A percentile compares a stretch with the other conserved stretches of the same genome.
These are phyloP conservation scores for Epithemia pelagica DNA, from an alignment of 108 stramenopile genomes.

Conservation along the genomic window DNA sequence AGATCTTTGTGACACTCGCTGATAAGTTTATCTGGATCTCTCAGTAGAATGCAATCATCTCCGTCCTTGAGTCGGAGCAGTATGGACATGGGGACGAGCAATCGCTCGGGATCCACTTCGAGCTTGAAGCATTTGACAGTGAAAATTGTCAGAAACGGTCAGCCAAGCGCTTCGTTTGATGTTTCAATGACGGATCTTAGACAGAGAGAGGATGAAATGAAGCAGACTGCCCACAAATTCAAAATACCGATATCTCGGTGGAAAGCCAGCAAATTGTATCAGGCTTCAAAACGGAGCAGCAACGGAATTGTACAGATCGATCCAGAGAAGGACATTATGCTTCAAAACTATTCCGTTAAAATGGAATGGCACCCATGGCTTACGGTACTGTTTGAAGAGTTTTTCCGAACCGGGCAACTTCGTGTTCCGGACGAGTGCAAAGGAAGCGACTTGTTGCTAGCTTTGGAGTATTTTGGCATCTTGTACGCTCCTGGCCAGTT, in stretches of 20 bases:
- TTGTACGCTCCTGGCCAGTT: constrained; percentile 27
- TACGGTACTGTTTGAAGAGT: constrained; percentile 20
- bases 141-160: not conserved
- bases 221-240: constrained; percentile 16
- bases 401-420: constrained; percentile 30
- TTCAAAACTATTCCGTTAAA: constrained; percentile 11
- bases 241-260: constrained; percentile 17
- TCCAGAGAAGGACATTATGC: constrained; percentile 21
- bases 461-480: constrained; percentile 48
- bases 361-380: constrained; percentile 41
- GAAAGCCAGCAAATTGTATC: constrained; percentile 22
- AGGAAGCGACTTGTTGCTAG: constrained; percentile 37
- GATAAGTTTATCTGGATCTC: too few species aligned
- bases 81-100: too few species aligned
- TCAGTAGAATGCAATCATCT: too few species aligned
- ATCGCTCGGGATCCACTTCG: not conserved
- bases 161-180: constrained; percentile 14
- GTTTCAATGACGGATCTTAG: constrained; percentile 25
- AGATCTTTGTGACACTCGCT: too few species aligned
- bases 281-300: not conserved
- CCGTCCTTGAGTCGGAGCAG: too few species aligned
- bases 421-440: constrained; percentile 28
- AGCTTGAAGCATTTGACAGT: not conserved
- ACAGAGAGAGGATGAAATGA: constrained; percentile 35
- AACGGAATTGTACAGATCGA: constrained; percentile 20